Base-by-base conservation (phyloP, 2,329 filamentous ascomycete genomes). In the Ampelomyces quisqualis region DNA sequence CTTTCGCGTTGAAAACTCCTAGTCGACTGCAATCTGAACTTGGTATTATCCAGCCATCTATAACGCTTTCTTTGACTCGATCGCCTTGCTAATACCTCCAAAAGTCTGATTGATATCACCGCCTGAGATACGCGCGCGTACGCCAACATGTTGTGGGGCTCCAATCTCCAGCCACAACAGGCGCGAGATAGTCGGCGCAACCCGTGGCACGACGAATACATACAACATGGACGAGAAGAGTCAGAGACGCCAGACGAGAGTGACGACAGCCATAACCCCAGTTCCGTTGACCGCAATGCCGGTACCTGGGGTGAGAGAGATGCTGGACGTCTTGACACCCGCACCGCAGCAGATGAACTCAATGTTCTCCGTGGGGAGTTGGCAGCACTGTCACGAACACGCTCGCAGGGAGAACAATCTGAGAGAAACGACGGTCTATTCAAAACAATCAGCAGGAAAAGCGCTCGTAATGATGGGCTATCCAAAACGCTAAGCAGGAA, bases 281-380 rank as follows among this genome's bases (percentile, higher is more conserved):
- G 55, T 67, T 41, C 48, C 24, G 49, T 62, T 10, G 38, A 40
- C 20, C 34, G 43, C 67, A 59, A 64, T 63, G 55, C 56, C 29
- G 53, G 80, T 22, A 81, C 77, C 14, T 85, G 82, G 82, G 82
- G 82, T 10, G 82, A 85, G 60, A 67, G 72, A 31, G 78, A 82
- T 58, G 71, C 74, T 19, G 80, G 79, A 4, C 74, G 75, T 17
- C 72, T 76, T 7, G 76, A 74, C 54, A 73, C 75, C 26, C 66
- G 68, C 7, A 68, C 70, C 31, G 80, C 82, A 8, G 78, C 80
- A 73, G 73, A 79, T 44, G 80, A 84, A 14, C 81, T 76, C 41
- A 75, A 81, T 50, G 73, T 75, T 28, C 73, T 85, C 60, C 70
- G 76, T 24, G 69, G 70, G 34, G 75, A 82, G 47, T 68, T 85